Base-by-base conservation (phyloP, 1,284 basidiomycete genomes). In the Baeospora myosura region DNA sequence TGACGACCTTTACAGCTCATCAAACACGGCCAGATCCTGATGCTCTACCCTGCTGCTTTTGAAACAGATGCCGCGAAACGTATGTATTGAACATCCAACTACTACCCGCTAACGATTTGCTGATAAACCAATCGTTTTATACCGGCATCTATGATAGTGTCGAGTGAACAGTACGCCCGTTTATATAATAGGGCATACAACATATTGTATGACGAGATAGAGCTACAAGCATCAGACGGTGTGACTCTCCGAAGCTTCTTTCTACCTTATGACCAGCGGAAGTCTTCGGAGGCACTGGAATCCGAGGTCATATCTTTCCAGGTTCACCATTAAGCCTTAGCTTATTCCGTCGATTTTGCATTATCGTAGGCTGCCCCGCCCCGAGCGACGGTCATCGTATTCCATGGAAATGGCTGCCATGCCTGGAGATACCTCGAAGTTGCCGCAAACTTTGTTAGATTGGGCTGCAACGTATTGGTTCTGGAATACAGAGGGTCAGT, bases 401-500 rank as follows among this genome's bases (percentile, higher is more conserved):
- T 69, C 30, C 67, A 68, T 42, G 32, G 67, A n/a, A 69, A 69
- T 42, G 61, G 53, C 54, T 38, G 46, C 51, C 5, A 50, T 57
- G 11, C 40, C 38, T 20, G 44, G 48, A 39, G 43, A 29, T 44
- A 49, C 29, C 29, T 40, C 11, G 36, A 32, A 11, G 37, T 36
- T 45, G 14, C 60, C 58, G 1, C 41, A 33, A 5, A 18, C 43
- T 58, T 65, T 29, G 48, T 55, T n/a, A 24, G 41, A 18, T 46
- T 56, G 30, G 49, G 53, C n/a, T 69, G 60, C 37, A 62, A 67
- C 47, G 63, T 65, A 4, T 48, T 70, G 23, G 48, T 65, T 3
- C 51, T 66, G 4, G 64, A 63, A 22, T 70, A 71, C 52, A 52
- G 68, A 32, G 68, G 68, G 63, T 66, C 43, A 14, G 60, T 50